These are phyloP conservation scores for Dacryopinax primogenitus DNA, from an alignment of 768 basidiomycete species.

Conservation along the genomic window DNA sequence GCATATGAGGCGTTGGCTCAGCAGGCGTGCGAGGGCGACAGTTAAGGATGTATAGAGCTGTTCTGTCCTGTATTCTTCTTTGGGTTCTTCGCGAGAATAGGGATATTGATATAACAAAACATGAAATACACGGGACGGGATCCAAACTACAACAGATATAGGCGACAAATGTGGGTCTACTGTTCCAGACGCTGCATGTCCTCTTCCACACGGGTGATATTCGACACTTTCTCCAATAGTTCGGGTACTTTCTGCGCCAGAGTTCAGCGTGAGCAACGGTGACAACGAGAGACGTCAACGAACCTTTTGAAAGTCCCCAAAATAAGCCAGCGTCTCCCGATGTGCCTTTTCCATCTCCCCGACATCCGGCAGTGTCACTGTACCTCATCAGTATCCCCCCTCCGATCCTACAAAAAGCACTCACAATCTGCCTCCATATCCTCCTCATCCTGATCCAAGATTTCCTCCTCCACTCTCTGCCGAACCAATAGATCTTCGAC, in stretches of 20 bases:
- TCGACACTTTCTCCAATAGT: not conserved
- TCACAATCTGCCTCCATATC: conserved; percentile 4
- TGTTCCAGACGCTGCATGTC: not conserved
- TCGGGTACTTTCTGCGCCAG: not conserved
- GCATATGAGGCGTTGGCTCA: too few relatives aligned
- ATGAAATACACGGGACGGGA: not conserved
- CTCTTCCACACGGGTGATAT: not conserved
- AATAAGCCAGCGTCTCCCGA: not conserved
- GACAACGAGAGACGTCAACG: too few relatives aligned
- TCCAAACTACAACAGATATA: not conserved
- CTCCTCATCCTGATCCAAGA: conserved; percentile 16
- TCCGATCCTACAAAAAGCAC: not conserved
- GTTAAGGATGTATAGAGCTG: too few relatives aligned
- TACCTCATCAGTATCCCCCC: not conserved
- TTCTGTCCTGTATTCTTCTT: too few relatives aligned
- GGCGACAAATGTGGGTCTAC: not conserved
- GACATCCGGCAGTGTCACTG: not conserved
- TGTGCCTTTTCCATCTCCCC: not conserved
- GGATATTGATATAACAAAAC: not conserved
- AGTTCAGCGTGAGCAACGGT: not conserved
- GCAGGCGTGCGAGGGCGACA: too few relatives aligned
- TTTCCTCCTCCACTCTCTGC: conserved; percentile 25
- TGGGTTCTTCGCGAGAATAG: too few relatives aligned
- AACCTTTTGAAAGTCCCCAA: not conserved
- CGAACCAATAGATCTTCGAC: conserved; percentile 31